Conservation (phyloP, 139 green algal genomes). For the Closterium sp. region DNA sequence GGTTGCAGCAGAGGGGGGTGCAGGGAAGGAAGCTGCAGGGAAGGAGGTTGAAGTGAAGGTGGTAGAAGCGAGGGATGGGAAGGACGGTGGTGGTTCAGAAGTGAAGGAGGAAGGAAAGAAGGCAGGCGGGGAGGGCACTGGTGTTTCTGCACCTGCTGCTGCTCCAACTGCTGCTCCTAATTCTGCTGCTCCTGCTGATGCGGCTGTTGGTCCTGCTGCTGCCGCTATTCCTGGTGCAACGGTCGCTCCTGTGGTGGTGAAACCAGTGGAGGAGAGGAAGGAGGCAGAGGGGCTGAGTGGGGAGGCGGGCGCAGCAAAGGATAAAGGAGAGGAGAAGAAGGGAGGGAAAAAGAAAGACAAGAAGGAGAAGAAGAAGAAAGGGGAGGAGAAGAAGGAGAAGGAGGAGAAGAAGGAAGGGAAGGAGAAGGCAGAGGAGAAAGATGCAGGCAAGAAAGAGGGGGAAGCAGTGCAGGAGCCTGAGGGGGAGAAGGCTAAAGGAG, state of each 20-base stretch:
- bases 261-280: neutral
- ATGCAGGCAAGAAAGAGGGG: neutral
- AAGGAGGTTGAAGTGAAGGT: no score
- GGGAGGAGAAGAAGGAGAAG: no score
- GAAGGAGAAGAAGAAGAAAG: conserved; percentile 10
- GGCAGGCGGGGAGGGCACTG: no score
- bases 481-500: neutral
- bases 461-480: neutral
- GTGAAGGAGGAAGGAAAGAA: no score
- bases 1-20: neutral
- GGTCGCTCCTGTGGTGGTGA: neutral
- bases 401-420: neutral
- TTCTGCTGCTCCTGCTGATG: neutral
- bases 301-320: neutral
- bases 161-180: no score
- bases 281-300: neutral
- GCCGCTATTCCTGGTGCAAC: neutral
- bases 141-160: no score
- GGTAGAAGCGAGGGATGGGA: no score
- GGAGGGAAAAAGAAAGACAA: neutral
- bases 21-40: no score
- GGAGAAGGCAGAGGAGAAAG: neutral
- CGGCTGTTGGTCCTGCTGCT: neutral
- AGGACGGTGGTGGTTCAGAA: no score
- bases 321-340: neutral